A percentile compares a stretch with the other conserved stretches of the same genome.
phyloP scores from a whole-genome alignment of 495 filamentous ascomycete species.

The Hypoxylon lenormandii region DNA sequence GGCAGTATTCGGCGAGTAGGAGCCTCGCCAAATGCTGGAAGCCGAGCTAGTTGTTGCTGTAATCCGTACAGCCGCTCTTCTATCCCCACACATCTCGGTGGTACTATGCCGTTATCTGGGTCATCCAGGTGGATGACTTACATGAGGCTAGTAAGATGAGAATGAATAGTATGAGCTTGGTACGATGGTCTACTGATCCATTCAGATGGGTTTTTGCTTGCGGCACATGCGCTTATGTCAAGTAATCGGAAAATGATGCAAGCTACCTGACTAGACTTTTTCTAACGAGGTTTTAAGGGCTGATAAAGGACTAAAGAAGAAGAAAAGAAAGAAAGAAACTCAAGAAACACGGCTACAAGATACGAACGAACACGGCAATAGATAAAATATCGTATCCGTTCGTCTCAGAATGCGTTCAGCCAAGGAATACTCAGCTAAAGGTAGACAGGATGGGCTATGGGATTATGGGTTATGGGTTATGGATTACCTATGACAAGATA shows the following conservation, averaged over 20 bases:
- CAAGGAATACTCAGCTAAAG: constrained; percentile 18
- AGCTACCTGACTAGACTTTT: neutral
- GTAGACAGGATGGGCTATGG: constrained; percentile 7
- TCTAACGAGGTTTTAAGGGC: constrained; percentile 4
- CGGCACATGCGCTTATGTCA: constrained; percentile 43
- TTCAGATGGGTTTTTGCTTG: constrained; percentile 34
- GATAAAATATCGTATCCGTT: neutral
- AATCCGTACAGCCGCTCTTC: constrained; percentile 28
- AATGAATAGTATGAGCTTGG: constrained; percentile 47
- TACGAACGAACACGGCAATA: constrained; percentile 1
- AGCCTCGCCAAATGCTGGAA: constrained; percentile 4
- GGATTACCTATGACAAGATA: no score
- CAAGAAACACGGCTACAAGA: neutral
- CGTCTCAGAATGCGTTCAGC: neutral
- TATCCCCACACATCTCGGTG: constrained; percentile 48
- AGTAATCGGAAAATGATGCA: constrained; percentile 34
- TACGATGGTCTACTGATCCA: constrained; percentile 46
- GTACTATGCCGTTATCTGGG: constrained; percentile 44
- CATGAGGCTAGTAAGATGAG: constrained; percentile 48
- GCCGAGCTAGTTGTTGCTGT: constrained; percentile 22
- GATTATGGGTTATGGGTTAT: no score
- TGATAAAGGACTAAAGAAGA: neutral
- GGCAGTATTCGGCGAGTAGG: constrained; percentile 23
- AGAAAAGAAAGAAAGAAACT: neutral
- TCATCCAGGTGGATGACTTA: constrained; percentile 46